A percentile compares a stretch with the other conserved stretches of the same genome.
These are phyloP conservation scores for Pleurotus giganteus DNA, from an alignment of 768 basidiomycete species.

Conservation along the genomic window DNA sequence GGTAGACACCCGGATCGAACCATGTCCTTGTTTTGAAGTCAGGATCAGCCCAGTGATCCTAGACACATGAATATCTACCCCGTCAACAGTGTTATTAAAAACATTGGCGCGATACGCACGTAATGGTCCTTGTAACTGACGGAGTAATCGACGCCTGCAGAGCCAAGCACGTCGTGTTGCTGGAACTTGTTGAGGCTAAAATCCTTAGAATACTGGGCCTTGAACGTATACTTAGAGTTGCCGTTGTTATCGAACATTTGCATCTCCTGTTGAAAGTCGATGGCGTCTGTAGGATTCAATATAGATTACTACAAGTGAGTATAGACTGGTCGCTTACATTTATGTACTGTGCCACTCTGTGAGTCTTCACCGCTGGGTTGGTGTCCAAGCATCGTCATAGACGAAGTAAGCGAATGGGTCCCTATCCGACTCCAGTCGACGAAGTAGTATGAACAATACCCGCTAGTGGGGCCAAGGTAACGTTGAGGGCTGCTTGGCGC, in stretches of 20 bases:
- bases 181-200: background rate
- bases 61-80: background rate
- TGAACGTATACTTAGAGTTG: background rate
- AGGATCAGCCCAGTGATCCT: background rate
- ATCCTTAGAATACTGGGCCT: background rate
- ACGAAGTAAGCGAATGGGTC: background rate
- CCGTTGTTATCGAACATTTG: conserved; percentile 1
- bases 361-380: background rate
- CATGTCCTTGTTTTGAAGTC: background rate
- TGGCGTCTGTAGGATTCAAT: background rate
- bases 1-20: background rate
- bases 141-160: background rate
- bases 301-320: background rate
- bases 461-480: background rate
- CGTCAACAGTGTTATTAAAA: background rate
- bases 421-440: background rate
- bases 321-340: background rate
- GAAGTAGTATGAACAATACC: background rate
- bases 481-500: background rate
- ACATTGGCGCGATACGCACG: background rate
- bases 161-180: background rate
- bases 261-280: background rate
- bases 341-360: background rate
- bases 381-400: background rate
- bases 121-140: conserved; percentile 1